Evolutionary conservation across 202 grass and related monocot species (phyloP).

Genomic region (Carex sylvatica): DNA sequence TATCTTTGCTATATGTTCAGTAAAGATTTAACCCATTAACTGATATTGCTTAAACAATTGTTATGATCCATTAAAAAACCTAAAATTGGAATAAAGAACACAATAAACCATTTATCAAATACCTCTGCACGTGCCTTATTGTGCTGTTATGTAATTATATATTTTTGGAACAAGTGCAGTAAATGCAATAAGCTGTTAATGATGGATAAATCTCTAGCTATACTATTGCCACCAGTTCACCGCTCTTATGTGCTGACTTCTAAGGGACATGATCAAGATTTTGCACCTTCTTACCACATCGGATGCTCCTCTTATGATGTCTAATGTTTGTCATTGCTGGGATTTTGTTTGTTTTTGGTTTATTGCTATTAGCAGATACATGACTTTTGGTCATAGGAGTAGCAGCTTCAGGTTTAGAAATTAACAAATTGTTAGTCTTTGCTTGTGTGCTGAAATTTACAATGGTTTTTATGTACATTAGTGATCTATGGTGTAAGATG

Average conservation of each 20-base stretch:
- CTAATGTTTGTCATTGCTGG: slow-evolving; percentile 15
- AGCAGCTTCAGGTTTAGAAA: not conserved
- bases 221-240: slow-evolving; percentile 84
- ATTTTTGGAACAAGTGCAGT: slow-evolving; percentile 50
- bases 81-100: not conserved
- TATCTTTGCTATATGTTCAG: slow-evolving; percentile 8
- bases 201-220: slow-evolving; percentile 84
- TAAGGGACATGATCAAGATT: slow-evolving; percentile 46
- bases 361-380: not conserved
- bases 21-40: slow-evolving; percentile 8
- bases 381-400: not conserved
- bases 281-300: slow-evolving; percentile 75
- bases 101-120: not conserved
- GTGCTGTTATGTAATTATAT: not conserved
- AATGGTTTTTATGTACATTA: not conserved
- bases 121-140: not conserved
- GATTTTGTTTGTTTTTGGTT: not conserved
- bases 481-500: not conserved
- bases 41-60: slow-evolving; percentile 24
- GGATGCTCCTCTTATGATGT: slow-evolving; percentile 67
- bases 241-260: slow-evolving; percentile 54
- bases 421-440: not conserved
- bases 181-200: slow-evolving; percentile 61
- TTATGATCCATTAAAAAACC: not conserved
- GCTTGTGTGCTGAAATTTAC: not conserved